Evolutionary conservation across 164 flowering plant genomes (phyloP).

Genomic region (Akebia trifoliata): DNA sequence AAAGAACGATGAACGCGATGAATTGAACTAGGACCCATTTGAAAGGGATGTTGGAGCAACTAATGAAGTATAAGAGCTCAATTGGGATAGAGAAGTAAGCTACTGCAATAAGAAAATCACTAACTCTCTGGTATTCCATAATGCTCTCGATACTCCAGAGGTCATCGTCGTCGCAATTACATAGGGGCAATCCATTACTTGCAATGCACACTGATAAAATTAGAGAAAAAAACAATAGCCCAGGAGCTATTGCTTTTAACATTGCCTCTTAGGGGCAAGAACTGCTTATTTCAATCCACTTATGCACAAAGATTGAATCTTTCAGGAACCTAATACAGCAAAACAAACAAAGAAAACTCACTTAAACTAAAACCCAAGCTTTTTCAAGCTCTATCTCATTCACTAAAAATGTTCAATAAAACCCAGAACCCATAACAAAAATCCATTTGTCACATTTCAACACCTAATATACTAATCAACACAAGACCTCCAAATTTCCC

Average conservation of each 20-base stretch:
- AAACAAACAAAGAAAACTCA: not conserved
- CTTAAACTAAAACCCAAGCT: not conserved
- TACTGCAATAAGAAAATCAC: conserved; percentile 87
- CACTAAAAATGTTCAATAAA: not conserved
- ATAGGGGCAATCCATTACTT: conserved; percentile 40
- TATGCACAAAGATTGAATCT: not conserved
- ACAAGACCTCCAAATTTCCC: conserved; percentile 2
- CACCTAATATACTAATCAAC: conserved; percentile 19
- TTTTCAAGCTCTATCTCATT: not conserved
- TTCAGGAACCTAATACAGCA: not conserved
- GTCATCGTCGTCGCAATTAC: conserved; percentile 84
- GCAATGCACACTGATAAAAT: conserved; percentile 34
- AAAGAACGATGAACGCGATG: conserved; percentile 92
- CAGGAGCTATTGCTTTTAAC: conserved; percentile 47
- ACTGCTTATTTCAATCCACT: conserved; percentile 29
- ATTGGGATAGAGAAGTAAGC: conserved; percentile 95
- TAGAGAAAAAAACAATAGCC: conserved; percentile 38
- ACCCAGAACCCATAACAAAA: conserved; percentile 7
- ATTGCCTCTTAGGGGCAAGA: conserved; percentile 50
- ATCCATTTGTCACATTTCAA: conserved; percentile 7
- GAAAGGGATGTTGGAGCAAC: conserved; percentile 91
- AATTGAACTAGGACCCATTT: conserved; percentile 91
- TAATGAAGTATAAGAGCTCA: conserved; percentile 87
- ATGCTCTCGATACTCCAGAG: conserved; percentile 74
- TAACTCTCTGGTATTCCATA: conserved; percentile 67